These are phyloP conservation scores for Hypoxylon sp. DNA, from an alignment of 2,329 filamentous ascomycete species.

Conservation along the genomic window DNA sequence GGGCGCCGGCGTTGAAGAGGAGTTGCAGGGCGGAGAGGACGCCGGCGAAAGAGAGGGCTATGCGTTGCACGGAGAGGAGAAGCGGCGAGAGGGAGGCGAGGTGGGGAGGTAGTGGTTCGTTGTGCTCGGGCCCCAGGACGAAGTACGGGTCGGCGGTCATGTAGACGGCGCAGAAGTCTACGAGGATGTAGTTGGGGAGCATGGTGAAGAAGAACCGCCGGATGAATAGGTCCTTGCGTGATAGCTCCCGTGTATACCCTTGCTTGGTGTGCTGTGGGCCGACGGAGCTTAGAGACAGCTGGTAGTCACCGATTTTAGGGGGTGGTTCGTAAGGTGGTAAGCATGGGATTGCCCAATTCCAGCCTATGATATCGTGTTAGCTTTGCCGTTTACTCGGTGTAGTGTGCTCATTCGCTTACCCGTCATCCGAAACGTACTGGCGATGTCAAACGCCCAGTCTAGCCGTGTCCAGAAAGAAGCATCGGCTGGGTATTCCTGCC, in stretches of 20 bases:
- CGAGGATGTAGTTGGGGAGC: conserved; percentile 70
- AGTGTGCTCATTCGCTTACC: conserved; percentile 57
- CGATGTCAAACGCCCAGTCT: conserved; percentile 70
- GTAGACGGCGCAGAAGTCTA: conserved; percentile 79
- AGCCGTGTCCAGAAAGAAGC: conserved; percentile 66
- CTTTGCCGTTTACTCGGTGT: background rate
- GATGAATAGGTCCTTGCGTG: conserved; percentile 62
- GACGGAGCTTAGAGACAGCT: conserved; percentile 55
- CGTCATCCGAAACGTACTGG: conserved; percentile 67
- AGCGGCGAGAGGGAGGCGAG: conserved; percentile 60
- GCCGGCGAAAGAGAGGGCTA: conserved; percentile 68
- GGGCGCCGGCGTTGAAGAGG: conserved; percentile 72
- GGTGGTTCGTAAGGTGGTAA: conserved; percentile 60
- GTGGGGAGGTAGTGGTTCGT: conserved; percentile 61
- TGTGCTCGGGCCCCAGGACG: conserved; percentile 64
- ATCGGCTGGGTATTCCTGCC: conserved; percentile 71
- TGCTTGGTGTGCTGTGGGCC: conserved; percentile 61
- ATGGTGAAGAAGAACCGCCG: conserved; percentile 64
- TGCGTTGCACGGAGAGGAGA: conserved; percentile 69
- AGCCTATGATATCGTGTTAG: conserved; percentile 59
- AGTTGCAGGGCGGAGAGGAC: conserved; percentile 74
- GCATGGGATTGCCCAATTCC: conserved; percentile 69
- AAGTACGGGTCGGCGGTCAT: conserved; percentile 88
- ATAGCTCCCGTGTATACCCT: conserved; percentile 63
- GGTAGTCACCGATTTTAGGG: conserved; percentile 58